Evolutionary conservation across 495 filamentous ascomycete genomes (phyloP), one percentile per base, ranked within the genome.

Genomic region (Penicillium goetzii): DNA sequence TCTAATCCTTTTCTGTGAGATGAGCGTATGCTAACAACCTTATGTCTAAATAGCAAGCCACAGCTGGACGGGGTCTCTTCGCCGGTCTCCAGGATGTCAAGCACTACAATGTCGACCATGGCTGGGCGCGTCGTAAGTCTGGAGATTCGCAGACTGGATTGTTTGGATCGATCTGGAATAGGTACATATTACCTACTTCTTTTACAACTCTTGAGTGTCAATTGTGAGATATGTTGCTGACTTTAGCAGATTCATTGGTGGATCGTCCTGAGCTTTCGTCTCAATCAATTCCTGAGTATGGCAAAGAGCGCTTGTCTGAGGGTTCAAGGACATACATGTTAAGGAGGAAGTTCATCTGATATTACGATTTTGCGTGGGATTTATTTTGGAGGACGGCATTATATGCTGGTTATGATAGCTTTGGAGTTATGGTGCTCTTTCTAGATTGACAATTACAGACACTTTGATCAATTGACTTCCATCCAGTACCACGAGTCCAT

Each of bases 11-110:
- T 4, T n/a, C 2, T 41, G 14, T 10, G 2, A 10, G 1, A 36
- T 14, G 2, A 36, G 12, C 10, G 3, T 14, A 17, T 40, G 17
- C 36, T 40, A 17, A 40, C n/a, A n/a, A n/a, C n/a, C n/a, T 40
- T 14, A 15, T 40, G 3, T 47, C 41, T 32, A 21, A 12, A 61
- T 36, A 78, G 76, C 74, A 69, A 47, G 50, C 75, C 32, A 79
- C 76, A 10, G 65, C 71, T 17, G 79, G 79, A 53, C 73, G 79
- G 15, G 79, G 79, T 28, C 76, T 81, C 52, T 81, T 81, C 63
- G 77, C 79, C 41, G 79, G 79, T 7, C 68, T 81, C 6, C 79
- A 81, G 58, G 79, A 81, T 49, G 66, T 67, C 14, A 81, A 81
- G 64, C 69, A 73, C 58, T 81, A 81, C 56, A 79, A 78, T 14